Percentiles rank a stretch among this genome's conserved stretches.
These are phyloP conservation scores for Moesziomyces globuligerus DNA, from an alignment of 1,284 basidiomycete genomes.

Conservation along the genomic window DNA sequence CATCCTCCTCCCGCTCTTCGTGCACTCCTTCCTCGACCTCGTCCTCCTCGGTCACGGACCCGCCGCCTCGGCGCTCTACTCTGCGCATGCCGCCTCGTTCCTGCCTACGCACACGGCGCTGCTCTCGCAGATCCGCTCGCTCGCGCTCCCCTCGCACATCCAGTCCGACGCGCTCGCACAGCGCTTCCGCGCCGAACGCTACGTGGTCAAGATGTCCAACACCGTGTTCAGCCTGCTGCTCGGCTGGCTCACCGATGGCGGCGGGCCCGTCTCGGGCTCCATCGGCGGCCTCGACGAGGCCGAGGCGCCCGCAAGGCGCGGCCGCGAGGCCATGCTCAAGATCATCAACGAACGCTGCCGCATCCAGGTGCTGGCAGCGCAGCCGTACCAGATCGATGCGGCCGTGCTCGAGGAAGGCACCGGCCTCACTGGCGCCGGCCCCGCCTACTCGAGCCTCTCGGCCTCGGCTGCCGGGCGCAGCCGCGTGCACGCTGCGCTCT, in stretches of 20 bases:
- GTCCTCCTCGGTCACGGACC: conserved; percentile 89
- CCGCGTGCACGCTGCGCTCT: conserved; percentile 37
- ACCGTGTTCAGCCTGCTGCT: conserved; percentile 91
- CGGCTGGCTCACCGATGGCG: conserved; percentile 93
- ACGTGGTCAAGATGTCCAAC: conserved; percentile 87
- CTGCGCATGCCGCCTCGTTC: conserved; percentile 77
- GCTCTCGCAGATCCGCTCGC: conserved; percentile 82
- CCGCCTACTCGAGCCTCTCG: conserved; percentile 41
- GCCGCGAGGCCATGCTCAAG: conserved; percentile 79
- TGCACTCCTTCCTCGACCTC: conserved; percentile 95
- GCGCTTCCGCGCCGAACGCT: conserved; percentile 88
- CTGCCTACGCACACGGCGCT: conserved; percentile 77
- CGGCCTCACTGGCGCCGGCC: conserved; percentile 63
- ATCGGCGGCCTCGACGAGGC: conserved; percentile 79
- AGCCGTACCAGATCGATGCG: conserved; percentile 59
- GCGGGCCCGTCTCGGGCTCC: conserved; percentile 84
- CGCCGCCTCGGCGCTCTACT: conserved; percentile 78
- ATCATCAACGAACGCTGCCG: conserved; percentile 93
- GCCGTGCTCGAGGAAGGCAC: conserved; percentile 64
- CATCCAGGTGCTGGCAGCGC: conserved; percentile 73
- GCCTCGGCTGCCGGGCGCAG: conserved; percentile 27
- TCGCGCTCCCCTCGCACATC: conserved; percentile 85
- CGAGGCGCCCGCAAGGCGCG: conserved; percentile 70
- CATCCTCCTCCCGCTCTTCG: conserved; percentile 93
- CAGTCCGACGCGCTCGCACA: conserved; percentile 80